A percentile compares a stretch with the other conserved stretches of the same genome.
Conservation (phyloP, 2,329 filamentous ascomycete species). For the Ophiostoma montium region DNA sequence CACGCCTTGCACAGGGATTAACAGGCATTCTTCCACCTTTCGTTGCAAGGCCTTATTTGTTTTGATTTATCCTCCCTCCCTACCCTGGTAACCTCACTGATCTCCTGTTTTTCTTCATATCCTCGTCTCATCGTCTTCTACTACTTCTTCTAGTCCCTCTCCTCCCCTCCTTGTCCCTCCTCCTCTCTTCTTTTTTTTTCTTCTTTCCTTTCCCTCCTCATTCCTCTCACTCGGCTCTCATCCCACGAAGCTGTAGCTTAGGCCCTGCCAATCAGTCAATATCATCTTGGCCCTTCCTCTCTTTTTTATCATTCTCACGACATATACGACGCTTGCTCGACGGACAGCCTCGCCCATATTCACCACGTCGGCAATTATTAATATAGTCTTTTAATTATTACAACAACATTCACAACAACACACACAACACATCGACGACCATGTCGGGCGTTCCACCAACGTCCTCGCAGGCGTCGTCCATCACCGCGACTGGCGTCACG, state of each 20-base stretch:
- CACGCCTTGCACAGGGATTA: too few species aligned
- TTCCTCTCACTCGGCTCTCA: neutral
- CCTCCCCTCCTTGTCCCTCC: neutral
- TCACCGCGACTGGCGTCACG: neutral
- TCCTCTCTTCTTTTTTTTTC: neutral
- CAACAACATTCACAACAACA: neutral
- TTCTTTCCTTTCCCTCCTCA: neutral
- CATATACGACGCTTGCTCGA: neutral
- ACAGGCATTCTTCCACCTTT: too few species aligned
- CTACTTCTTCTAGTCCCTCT: neutral
- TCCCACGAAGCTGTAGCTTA: neutral
- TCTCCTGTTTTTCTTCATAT: neutral
- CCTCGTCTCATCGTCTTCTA: neutral
- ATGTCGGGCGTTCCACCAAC: neutral
- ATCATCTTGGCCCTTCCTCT: neutral
- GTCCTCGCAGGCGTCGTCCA: slow-evolving; percentile 1
- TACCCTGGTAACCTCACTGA: too few species aligned
- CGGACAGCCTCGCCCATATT: too few species aligned
- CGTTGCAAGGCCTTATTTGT: too few species aligned
- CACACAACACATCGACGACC: neutral
- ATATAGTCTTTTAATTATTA: neutral
- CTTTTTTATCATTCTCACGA: neutral
- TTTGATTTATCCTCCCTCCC: too few species aligned
- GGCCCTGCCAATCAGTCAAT: neutral
- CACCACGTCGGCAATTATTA: neutral